phyloP scores from a whole-genome alignment of 2,329 filamentous ascomycete species.

The Neospermospora avenae region DNA sequence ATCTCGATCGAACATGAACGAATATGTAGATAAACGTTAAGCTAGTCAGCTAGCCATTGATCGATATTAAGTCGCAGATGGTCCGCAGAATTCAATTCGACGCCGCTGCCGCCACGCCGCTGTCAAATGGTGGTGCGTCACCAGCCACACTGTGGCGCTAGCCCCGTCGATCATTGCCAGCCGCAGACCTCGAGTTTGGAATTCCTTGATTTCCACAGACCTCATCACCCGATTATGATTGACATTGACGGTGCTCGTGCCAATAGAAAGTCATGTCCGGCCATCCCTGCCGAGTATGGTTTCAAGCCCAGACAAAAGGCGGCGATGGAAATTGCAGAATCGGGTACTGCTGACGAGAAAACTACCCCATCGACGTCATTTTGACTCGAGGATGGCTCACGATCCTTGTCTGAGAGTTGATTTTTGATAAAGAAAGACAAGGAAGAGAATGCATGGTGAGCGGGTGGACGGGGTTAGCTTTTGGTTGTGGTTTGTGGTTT shows the following conservation, averaged over 20 bases:
- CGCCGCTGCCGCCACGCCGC: neutral
- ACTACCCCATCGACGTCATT: slow-evolving; percentile 6
- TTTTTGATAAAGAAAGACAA: neutral
- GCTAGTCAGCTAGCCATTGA: neutral
- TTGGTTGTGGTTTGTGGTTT: neutral
- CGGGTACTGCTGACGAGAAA: neutral
- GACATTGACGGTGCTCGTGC: neutral
- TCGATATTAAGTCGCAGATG: neutral
- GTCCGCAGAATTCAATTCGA: neutral
- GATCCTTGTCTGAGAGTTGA: neutral
- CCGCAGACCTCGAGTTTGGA: neutral
- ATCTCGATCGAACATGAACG: neutral
- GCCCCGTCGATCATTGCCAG: neutral
- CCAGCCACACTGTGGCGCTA: slow-evolving; percentile 15
- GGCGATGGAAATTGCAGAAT: neutral
- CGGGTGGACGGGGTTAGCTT: neutral
- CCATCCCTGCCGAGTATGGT: neutral
- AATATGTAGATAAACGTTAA: neutral
- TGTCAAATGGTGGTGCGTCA: slow-evolving; percentile 9
- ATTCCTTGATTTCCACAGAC: neutral
- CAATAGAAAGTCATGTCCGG: neutral
- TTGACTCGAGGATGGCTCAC: neutral
- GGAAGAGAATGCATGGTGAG: too few relatives aligned
- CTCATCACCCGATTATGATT: too few relatives aligned
- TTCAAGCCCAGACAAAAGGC: neutral